A percentile compares a stretch with the other conserved stretches of the same genome.
These are phyloP conservation scores for Schoenoplectus tabernaemontani DNA, from an alignment of 202 grass and related monocot species.

Conservation along the genomic window DNA sequence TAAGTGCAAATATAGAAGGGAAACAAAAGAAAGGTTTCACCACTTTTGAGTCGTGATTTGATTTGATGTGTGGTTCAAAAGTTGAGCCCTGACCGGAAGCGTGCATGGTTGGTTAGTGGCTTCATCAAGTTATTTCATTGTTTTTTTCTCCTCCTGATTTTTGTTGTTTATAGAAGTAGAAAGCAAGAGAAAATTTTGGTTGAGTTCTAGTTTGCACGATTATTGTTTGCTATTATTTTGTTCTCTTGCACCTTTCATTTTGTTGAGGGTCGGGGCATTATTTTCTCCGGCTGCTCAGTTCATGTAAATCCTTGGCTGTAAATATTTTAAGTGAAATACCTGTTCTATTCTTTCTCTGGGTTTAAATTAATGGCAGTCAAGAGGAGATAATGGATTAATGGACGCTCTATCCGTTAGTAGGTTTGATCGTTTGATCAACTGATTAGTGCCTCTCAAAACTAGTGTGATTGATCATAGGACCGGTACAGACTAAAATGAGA, in stretches of 20 bases:
- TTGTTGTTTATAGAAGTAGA: constrained; percentile 1
- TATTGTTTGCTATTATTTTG: constrained; percentile 1
- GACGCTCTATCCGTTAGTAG: neutral
- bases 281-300: neutral
- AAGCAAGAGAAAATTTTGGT: constrained; percentile 6
- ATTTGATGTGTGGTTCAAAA: neutral
- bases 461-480: neutral
- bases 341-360: neutral
- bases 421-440: neutral
- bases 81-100: neutral
- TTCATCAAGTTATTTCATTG: constrained; percentile 4
- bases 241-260: constrained; percentile 11
- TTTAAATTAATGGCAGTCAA: neutral
- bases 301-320: constrained; percentile 18
- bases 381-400: too few relatives aligned
- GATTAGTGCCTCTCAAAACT: neutral
- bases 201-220: neutral
- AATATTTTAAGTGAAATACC: constrained; percentile 17
- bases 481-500: too few relatives aligned
- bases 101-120: neutral
- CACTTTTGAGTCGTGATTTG: neutral
- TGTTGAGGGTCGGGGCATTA: constrained; percentile 18
- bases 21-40: neutral
- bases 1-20: neutral
- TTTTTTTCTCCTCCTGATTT: neutral